Percentiles rank a stretch among this genome's conserved stretches.
These are phyloP conservation scores for Fomitopsis palustris DNA, from an alignment of 1,284 basidiomycete species.

Conservation along the genomic window DNA sequence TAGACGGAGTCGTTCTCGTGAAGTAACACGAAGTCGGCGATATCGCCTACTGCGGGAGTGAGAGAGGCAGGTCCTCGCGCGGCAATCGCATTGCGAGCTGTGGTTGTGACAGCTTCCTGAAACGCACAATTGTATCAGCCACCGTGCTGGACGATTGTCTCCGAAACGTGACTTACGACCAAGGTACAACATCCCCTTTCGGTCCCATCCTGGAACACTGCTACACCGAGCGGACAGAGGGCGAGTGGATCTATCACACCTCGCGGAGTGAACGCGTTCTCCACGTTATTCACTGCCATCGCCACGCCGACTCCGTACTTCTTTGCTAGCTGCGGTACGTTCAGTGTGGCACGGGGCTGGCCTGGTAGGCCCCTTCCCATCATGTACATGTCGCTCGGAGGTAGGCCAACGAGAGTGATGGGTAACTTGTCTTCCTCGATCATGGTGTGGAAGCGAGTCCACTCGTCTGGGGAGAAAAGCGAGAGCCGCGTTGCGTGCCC, in stretches of 20 bases:
- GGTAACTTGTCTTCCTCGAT: conserved; percentile 34
- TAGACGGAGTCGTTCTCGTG: conserved; percentile 44
- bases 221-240: conserved; percentile 55
- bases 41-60: conserved; percentile 31
- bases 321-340: conserved; percentile 42
- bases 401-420: conserved; percentile 52
- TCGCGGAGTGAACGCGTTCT: conserved; percentile 67
- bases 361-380: conserved; percentile 39
- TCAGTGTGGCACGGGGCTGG: conserved; percentile 47
- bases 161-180: conserved; percentile 31
- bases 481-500: conserved; percentile 61
- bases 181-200: conserved; percentile 42
- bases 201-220: conserved; percentile 55
- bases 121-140: background rate
- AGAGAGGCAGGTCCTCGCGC: conserved; percentile 4
- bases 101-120: conserved; percentile 26
- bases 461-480: conserved; percentile 44
- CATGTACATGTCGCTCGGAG: conserved; percentile 66
- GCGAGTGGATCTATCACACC: conserved; percentile 58
- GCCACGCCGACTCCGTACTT: conserved; percentile 46
- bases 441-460: conserved; percentile 35
- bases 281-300: conserved; percentile 61
- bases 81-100: conserved; percentile 38
- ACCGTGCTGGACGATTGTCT: background rate
- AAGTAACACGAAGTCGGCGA: conserved; percentile 59